Evolutionary conservation across 257 asterid species (phyloP).

Genomic region (Solanum chmielewskii): DNA sequence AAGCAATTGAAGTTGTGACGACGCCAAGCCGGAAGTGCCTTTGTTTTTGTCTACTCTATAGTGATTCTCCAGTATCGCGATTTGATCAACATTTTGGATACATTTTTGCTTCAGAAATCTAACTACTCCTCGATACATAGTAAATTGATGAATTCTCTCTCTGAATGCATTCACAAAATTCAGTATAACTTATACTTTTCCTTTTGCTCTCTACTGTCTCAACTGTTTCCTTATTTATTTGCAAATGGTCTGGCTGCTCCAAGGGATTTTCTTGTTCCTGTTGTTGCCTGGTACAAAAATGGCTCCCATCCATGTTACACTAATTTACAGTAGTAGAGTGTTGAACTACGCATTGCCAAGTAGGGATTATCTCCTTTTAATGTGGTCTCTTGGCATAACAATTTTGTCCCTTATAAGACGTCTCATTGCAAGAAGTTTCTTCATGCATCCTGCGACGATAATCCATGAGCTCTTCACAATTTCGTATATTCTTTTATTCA

Average conservation of each 20-base stretch:
- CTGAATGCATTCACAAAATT: too few relatives aligned
- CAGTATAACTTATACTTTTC: too few relatives aligned
- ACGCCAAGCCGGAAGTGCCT: too few relatives aligned
- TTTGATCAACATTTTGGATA: too few relatives aligned
- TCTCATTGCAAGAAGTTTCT: not conserved
- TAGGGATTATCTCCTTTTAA: constrained; percentile 94
- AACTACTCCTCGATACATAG: not conserved
- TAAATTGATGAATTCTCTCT: too few relatives aligned
- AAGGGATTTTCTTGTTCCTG: constrained; percentile 80
- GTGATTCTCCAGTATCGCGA: too few relatives aligned
- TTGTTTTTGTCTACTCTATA: too few relatives aligned
- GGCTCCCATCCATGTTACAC: constrained; percentile 53
- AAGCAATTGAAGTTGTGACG: too few relatives aligned
- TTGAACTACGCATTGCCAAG: constrained; percentile 70
- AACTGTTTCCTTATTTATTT: not conserved
- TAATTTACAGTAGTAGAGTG: constrained; percentile 84
- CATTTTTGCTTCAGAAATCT: not conserved
- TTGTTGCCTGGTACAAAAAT: constrained; percentile 72
- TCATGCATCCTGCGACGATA: not conserved
- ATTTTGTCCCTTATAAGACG: constrained; percentile 78
- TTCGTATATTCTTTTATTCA: too few relatives aligned
- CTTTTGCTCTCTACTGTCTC: too few relatives aligned
- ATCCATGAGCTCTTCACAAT: too few relatives aligned
- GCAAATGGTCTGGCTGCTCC: constrained; percentile 65
- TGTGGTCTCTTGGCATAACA: constrained; percentile 95